phyloP scores from a whole-genome alignment of 371 early-diverging fungal species.

The Mucor piriformis region DNA sequence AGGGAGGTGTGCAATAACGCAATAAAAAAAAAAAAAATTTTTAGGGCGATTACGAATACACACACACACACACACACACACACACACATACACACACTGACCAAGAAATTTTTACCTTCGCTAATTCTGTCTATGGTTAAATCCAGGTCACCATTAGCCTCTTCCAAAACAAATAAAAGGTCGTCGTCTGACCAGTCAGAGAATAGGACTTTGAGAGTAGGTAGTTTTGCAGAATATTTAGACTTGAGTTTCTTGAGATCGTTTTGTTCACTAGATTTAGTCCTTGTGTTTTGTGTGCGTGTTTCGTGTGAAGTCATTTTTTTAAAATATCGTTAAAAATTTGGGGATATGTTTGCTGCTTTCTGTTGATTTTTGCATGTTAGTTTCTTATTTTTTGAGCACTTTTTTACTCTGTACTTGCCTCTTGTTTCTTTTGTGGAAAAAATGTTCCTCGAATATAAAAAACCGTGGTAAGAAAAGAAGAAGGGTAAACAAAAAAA shows the following conservation, averaged over 20 bases:
- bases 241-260: conserved; percentile 63
- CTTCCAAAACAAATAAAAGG: conserved; percentile 80
- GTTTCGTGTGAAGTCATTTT: conserved; percentile 41
- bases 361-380: too few species aligned
- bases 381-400: too few species aligned
- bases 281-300: conserved; percentile 35
- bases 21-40: not conserved
- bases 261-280: conserved; percentile 32
- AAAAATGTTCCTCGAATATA: not conserved
- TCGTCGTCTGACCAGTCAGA: conserved; percentile 90
- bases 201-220: conserved; percentile 80
- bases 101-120: conserved; percentile 6
- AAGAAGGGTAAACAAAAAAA: conserved; percentile 5
- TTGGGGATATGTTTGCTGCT: too few species aligned
- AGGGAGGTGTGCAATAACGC: not conserved
- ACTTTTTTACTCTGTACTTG: not conserved
- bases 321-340: conserved; percentile 5
- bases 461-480: conserved; percentile 16
- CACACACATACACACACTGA: not conserved
- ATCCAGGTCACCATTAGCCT: conserved; percentile 86
- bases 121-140: conserved; percentile 77
- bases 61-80: too few species aligned
- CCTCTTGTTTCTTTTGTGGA: not conserved
- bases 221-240: conserved; percentile 65
- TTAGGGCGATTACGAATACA: too few species aligned